Conservation (phyloP, 2,329 filamentous ascomycete species). For the Alternaria solani region DNA sequence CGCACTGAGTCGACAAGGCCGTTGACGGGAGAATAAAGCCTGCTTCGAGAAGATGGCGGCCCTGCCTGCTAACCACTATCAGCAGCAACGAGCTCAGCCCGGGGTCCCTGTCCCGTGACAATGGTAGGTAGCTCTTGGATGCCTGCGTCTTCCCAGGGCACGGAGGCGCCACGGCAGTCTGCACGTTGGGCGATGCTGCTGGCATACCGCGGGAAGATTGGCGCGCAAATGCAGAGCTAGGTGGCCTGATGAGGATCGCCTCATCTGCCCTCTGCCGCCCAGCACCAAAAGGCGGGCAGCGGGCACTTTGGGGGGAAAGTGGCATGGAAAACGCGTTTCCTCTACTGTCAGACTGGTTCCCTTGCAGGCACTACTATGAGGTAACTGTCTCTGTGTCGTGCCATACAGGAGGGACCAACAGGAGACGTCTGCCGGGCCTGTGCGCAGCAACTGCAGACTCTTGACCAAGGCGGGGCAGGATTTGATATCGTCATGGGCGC, state of each 20-base stretch:
- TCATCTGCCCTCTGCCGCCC: conserved; percentile 6
- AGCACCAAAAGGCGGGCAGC: conserved; percentile 11
- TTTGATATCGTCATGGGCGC: conserved; percentile 23
- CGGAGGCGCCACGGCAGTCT: conserved; percentile 14
- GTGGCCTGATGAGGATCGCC: conserved; percentile 17
- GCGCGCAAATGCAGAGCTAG: conserved; percentile 10
- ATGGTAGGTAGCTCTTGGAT: conserved; percentile 22
- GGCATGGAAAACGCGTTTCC: neutral
- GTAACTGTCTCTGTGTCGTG: conserved; percentile 8
- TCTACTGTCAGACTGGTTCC: conserved; percentile 5
- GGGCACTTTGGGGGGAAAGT: neutral
- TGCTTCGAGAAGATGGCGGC: conserved; percentile 38
- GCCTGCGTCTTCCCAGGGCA: conserved; percentile 18
- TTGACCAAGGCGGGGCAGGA: conserved; percentile 10
- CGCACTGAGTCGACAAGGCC: conserved; percentile 23
- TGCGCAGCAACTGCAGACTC: neutral
- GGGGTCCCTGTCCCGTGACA: conserved; percentile 22
- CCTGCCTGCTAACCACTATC: conserved; percentile 25
- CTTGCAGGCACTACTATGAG: conserved; percentile 3
- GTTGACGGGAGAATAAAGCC: conserved; percentile 30
- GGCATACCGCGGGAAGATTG: conserved; percentile 20
- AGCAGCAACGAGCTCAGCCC: conserved; percentile 10
- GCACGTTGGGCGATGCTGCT: conserved; percentile 14
- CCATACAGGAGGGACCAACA: conserved; percentile 7
- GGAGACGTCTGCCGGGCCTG: neutral